Evolutionary conservation across 1,284 basidiomycete species (phyloP), one percentile per base, ranked within the genome.

Genomic region (Tilletia setariae): DNA sequence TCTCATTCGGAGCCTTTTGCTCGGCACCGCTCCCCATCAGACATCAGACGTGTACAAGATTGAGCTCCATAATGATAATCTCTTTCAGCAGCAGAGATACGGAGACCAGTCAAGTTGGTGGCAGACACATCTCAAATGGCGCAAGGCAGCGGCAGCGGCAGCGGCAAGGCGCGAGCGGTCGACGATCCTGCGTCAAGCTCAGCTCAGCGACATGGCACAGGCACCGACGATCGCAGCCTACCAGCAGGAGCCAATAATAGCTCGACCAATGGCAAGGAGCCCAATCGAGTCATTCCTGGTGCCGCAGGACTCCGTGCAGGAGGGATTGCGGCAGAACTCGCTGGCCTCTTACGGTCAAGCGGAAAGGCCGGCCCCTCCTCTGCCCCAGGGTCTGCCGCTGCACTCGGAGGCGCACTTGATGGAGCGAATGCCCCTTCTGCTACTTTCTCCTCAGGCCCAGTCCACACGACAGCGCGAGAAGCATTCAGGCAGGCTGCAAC

Each of bases 281-380:
- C 7, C 16, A 49, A 16, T 19, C 16, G 46, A 49, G 16, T 23
- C 16, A 4, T 23, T 4, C 46, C 46, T 3, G 46, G 19, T 49
- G 16, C 16, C 16, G 46, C 46, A 6, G 46, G 46, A 4, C 19
- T 40, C 28, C 56, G 56, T 11, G 56, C 56, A 30, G 56, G 56
- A 13, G 56, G 56, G 0, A 61, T 61, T 30, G 56, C 56, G 7
- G 56, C 56, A 3, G 56, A 61, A 40, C 28, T 61, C 2, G 56
- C 30, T 25, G 56, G 25, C 4, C 23, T 61, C 30, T 19, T 61
- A 13, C 28, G 56, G 16, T 61, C 56, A 6, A 61, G 56, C 28
- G 56, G 56, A 4, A 61, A 61, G 56, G 56, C 56, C 8, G 56
- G 56, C 15, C 7, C 30, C 56, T n/a, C 15, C 56, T n/a, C 15